Evolutionary conservation across 2,329 filamentous ascomycete genomes (phyloP), one percentile per base, ranked within the genome.

Genomic region (Amphichorda felina): DNA sequence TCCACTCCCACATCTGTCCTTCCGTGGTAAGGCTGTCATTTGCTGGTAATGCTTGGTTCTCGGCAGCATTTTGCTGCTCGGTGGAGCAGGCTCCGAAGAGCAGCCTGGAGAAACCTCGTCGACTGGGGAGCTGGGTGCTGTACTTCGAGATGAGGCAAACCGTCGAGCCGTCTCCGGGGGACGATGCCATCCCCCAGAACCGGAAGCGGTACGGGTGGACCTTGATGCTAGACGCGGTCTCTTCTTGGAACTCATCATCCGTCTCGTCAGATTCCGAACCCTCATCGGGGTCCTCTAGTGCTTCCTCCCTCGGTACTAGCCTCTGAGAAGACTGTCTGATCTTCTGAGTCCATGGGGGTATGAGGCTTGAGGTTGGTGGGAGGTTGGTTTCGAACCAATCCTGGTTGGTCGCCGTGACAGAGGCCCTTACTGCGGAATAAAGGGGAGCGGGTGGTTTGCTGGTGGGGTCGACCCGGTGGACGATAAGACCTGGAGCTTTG

Each of bases 321-420:
- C 64, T 58, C 5, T 60, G 55, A 7, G 64, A 54, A 8, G 60
- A 61, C 25, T 64, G 57, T 11, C 53, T 50, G 19, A 75, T 63
- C 19, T 64, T 58, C 13, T 55, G 55, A 3, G 59, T 65, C 72
- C 72, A 75, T 62, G 61, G 9, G 51, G 56, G 1, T 55, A 41
- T 6, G 44, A 38, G 4, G 48, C 30, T 4, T 42, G 37, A 3
- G 10, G 11, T 17, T 5, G 13, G 31, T 2, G 57, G 49, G 2
- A 62, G 45, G 41, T 70, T 75, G 13, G 63, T 68, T 39, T 74
- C 62, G 40, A 64, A 70, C 71, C 71, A 76, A 43, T 64, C 59
- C 11, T 54, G 47, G 41, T 69, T 73, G 3, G 57, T 61, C 4
- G 61, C 52, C 0, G 69, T 73, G 8, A 66, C 71, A 1, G 70